Percentiles rank a stretch among this genome's conserved stretches.
Conservation (phyloP, 306 rosid genomes). For the Medicago ruthenica region DNA sequence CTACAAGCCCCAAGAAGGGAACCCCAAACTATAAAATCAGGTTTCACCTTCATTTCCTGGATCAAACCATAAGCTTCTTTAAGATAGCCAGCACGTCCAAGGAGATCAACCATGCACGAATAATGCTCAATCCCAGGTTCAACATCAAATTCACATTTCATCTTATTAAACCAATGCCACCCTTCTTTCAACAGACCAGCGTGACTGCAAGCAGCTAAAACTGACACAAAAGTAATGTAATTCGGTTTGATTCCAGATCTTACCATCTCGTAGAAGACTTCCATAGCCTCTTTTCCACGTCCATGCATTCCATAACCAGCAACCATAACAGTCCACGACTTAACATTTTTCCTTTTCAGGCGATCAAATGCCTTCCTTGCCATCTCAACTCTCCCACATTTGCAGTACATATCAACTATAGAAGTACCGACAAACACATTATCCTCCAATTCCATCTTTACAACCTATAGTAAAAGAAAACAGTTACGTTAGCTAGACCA, state of each 20-base stretch:
- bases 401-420: slow-evolving; percentile 78
- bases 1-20: slow-evolving; percentile 83
- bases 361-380: slow-evolving; percentile 75
- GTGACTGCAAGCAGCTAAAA: slow-evolving; percentile 81
- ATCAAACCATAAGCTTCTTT: slow-evolving; percentile 71
- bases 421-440: slow-evolving; percentile 69
- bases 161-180: slow-evolving; percentile 77
- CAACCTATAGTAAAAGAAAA: slow-evolving; percentile 54
- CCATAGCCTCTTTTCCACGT: slow-evolving; percentile 63
- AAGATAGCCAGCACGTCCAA: slow-evolving; percentile 78
- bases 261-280: slow-evolving; percentile 65
- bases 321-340: slow-evolving; percentile 78
- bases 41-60: slow-evolving; percentile 66
- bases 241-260: slow-evolving; percentile 62
- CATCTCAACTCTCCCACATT: slow-evolving; percentile 73
- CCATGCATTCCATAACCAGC: slow-evolving; percentile 91
- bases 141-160: slow-evolving; percentile 60
- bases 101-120: slow-evolving; percentile 83
- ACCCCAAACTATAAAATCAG: slow-evolving; percentile 80
- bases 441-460: slow-evolving; percentile 73
- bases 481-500: slow-evolving; percentile 13
- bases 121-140: slow-evolving; percentile 82
- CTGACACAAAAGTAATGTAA: slow-evolving; percentile 70
- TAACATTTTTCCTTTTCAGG: slow-evolving; percentile 73
- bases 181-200: slow-evolving; percentile 78